Percentiles rank a stretch among this genome's conserved stretches.
Evolutionary conservation across 768 basidiomycete species (phyloP).

Genomic region (Saitozyma podzolica): DNA sequence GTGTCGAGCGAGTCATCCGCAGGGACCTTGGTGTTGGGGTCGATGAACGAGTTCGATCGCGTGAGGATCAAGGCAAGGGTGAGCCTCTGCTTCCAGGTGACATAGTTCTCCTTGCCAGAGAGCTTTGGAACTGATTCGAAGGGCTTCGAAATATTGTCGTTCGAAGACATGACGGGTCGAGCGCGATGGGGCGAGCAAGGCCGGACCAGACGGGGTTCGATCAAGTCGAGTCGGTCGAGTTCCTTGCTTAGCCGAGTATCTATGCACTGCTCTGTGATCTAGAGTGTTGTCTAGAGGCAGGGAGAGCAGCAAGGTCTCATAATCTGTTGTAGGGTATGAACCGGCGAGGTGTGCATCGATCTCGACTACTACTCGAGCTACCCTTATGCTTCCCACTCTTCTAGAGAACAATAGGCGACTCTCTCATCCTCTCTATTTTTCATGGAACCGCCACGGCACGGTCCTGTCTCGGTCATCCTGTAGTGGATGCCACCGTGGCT

Average conservation of each 20-base stretch:
- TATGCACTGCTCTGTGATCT: constrained; percentile 2
- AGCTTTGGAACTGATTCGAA: constrained; percentile 8
- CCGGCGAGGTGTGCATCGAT: no score
- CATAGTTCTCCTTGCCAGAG: constrained; percentile 6
- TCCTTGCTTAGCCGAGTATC: neutral
- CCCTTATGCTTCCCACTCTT: no score
- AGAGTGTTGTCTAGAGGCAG: constrained; percentile 5
- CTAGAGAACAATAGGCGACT: no score
- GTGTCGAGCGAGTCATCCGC: no score
- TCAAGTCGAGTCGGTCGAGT: neutral
- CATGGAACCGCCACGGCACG: no score
- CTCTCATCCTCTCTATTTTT: no score
- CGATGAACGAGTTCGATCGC: constrained; percentile 3
- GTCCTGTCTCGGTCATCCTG: no score
- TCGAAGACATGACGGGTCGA: neutral
- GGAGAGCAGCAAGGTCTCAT: constrained; percentile 8
- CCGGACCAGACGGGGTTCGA: neutral
- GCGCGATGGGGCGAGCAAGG: neutral
- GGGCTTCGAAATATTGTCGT: constrained; percentile 1
- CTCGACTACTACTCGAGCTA: no score
- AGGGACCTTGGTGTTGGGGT: no score
- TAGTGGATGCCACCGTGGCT: no score
- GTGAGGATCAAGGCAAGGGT: constrained; percentile 7
- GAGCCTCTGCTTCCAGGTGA: constrained; percentile 7
- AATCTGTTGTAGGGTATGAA: constrained; percentile 2